phyloP scores from a whole-genome alignment of 345 rosid species.

The Salix arbutifolia region DNA sequence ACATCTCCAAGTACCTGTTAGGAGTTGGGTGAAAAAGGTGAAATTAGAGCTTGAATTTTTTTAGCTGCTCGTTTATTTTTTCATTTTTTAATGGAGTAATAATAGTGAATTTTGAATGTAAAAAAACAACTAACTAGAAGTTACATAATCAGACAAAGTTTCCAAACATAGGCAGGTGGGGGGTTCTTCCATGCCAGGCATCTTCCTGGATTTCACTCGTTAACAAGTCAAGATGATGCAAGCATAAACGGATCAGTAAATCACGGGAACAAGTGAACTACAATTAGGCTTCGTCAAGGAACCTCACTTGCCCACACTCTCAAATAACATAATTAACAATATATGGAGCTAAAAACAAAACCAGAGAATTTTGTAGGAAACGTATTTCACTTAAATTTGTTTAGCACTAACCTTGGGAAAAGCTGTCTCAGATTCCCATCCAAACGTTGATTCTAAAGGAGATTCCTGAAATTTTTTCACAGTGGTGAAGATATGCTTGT shows the following conservation, averaged over 20 bases:
- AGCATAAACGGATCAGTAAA: neutral
- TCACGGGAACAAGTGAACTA: neutral
- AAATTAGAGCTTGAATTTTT: neutral
- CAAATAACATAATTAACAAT: neutral
- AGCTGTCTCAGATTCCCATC: constrained; percentile 75
- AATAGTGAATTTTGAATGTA: neutral
- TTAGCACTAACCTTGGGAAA: constrained; percentile 65
- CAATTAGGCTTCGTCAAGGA: neutral
- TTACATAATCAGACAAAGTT: neutral
- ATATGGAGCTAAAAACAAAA: neutral
- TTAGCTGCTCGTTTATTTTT: neutral
- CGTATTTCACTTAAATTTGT: neutral
- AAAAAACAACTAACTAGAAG: neutral
- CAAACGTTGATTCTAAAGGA: constrained; percentile 44
- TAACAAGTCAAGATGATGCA: neutral
- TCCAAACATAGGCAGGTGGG: neutral
- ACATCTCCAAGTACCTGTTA: constrained; percentile 82
- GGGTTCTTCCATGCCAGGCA: neutral
- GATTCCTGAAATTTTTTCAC: constrained; percentile 28
- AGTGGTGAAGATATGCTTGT: constrained; percentile 39
- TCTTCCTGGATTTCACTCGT: neutral
- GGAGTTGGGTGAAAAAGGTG: neutral
- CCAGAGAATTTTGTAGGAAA: neutral
- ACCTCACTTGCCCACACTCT: too few species aligned
- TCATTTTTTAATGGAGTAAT: neutral